Conservation (phyloP, 2,329 filamentous ascomycete genomes). For the Ilyonectria destructans region DNA sequence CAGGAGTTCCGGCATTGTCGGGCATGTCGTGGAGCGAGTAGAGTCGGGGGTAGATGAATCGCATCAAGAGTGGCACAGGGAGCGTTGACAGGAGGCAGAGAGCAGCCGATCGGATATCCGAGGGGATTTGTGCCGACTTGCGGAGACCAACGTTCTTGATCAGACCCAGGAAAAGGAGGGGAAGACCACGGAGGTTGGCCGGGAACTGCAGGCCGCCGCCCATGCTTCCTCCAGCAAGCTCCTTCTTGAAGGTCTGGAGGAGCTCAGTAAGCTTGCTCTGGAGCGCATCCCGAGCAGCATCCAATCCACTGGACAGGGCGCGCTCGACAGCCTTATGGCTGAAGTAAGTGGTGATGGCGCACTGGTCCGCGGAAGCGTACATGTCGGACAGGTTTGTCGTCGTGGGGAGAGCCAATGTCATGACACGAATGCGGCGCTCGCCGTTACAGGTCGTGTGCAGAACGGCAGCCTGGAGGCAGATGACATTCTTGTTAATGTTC, state of each 20-base stretch:
- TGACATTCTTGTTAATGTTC: conserved; percentile 89
- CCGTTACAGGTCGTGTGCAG: conserved; percentile 98
- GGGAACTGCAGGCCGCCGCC: conserved; percentile 96
- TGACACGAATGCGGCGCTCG: conserved; percentile 92
- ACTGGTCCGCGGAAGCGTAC: conserved; percentile 95
- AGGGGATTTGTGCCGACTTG: conserved; percentile 94
- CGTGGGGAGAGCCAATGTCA: conserved; percentile 94
- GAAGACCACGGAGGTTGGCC: conserved; percentile 89
- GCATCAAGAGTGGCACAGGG: conserved; percentile 89
- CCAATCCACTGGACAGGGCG: conserved; percentile 86
- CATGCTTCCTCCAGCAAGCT: conserved; percentile 95
- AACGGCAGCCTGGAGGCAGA: conserved; percentile 94
- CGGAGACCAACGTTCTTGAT: conserved; percentile 97
- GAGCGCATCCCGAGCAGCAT: conserved; percentile 90
- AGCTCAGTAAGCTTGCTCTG: conserved; percentile 95
- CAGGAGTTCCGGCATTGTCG: conserved; percentile 88
- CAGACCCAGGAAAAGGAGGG: conserved; percentile 91
- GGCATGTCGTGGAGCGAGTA: conserved; percentile 98
- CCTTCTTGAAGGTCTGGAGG: conserved; percentile 95
- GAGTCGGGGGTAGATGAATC: conserved; percentile 90
- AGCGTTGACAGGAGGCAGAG: conserved; percentile 95
- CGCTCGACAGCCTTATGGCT: conserved; percentile 98
- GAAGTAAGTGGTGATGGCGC: conserved; percentile 93
- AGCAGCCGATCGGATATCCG: conserved; percentile 92
- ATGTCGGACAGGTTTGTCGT: conserved; percentile 92